phyloP scores from a whole-genome alignment of 352 stramenopile genomes.

The Phytophthora foliorum region DNA sequence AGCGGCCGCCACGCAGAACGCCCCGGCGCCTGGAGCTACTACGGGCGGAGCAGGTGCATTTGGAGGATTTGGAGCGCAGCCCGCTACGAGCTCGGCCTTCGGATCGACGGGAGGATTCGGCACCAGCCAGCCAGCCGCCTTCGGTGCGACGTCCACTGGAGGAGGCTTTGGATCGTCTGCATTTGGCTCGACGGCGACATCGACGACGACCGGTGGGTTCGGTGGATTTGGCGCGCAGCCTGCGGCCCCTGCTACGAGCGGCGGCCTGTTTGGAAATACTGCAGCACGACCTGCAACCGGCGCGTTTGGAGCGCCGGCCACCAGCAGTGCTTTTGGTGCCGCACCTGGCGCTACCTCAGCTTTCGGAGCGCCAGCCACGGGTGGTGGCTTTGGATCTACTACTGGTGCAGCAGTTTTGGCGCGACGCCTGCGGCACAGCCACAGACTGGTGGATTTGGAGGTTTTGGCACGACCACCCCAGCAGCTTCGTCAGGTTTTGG shows the following conservation, averaged over 20 bases:
- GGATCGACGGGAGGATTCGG: conserved; percentile 51
- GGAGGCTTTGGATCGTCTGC: conserved; percentile 48
- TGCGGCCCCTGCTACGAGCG: conserved; percentile 38
- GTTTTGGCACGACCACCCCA: conserved; percentile 55
- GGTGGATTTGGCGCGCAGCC: conserved; percentile 65
- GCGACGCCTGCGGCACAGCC: conserved; percentile 42
- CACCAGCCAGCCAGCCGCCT: conserved; percentile 40
- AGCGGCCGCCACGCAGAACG: conserved; percentile 56
- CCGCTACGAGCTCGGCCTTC: conserved; percentile 51
- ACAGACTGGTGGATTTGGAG: conserved; percentile 57
- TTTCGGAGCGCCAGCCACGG: conserved; percentile 48
- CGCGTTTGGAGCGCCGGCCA: conserved; percentile 51
- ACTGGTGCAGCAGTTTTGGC: conserved; percentile 62
- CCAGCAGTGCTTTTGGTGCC: conserved; percentile 55
- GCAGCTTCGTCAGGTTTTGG: conserved; percentile 52
- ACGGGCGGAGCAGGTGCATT: conserved; percentile 54
- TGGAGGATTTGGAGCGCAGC: conserved; percentile 47
- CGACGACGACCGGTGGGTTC: conserved; percentile 42
- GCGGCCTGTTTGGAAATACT: conserved; percentile 50
- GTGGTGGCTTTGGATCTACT: conserved; percentile 51
- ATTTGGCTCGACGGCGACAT: conserved; percentile 41
- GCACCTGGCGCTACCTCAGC: conserved; percentile 40
- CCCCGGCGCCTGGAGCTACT: conserved; percentile 41
- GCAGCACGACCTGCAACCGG: conserved; percentile 26
- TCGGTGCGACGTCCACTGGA: conserved; percentile 45